Conservation (phyloP, 371 early-diverging fungal genomes). For the Capillidium rhysosporum region DNA sequence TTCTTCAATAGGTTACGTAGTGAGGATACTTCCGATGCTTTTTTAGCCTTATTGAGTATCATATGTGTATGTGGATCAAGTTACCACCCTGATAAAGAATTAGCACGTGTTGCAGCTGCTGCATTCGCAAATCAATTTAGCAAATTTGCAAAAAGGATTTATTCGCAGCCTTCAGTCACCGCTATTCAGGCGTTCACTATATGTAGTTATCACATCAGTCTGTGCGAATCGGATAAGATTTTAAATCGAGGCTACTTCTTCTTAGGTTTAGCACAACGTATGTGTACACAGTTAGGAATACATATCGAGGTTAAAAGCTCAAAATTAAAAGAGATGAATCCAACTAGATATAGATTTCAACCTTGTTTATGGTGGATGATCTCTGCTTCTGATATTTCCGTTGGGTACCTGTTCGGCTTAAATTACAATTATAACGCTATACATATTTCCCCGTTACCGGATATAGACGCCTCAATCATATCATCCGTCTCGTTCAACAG, state of each 20-base stretch:
- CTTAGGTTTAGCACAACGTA: constrained; percentile 1
- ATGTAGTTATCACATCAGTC: neutral
- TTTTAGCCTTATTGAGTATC: neutral
- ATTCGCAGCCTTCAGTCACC: neutral
- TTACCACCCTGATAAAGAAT: neutral
- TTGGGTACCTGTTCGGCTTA: neutral
- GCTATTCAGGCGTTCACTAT: neutral
- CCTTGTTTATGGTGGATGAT: neutral
- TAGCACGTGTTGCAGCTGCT: neutral
- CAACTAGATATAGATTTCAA: neutral
- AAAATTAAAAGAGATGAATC: neutral
- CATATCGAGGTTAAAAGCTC: neutral
- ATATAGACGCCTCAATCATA: neutral
- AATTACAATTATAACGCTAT: neutral
- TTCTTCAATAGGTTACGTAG: neutral
- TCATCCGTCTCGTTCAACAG: neutral
- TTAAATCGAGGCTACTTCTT: neutral
- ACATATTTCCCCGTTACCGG: neutral
- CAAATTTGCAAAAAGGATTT: neutral
- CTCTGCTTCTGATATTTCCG: neutral
- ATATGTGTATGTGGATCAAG: neutral
- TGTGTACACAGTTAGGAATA: neutral
- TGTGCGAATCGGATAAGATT: neutral
- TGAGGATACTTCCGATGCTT: neutral
- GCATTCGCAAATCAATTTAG: neutral